Evolutionary conservation across 768 basidiomycete genomes (phyloP).

Genomic region (Boletus rubroflammeus): DNA sequence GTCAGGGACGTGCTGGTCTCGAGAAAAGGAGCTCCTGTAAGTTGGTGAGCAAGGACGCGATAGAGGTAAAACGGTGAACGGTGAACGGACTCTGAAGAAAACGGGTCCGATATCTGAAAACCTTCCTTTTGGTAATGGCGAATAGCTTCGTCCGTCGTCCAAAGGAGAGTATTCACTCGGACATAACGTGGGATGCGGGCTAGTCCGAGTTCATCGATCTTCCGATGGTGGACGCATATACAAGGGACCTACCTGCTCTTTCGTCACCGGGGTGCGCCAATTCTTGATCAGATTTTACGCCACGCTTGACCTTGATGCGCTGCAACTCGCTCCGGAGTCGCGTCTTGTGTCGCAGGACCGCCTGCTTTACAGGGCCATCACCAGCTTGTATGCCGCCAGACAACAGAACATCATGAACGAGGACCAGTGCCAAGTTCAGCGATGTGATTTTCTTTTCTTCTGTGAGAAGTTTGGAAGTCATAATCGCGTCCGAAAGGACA

Average conservation of each 20-base stretch:
- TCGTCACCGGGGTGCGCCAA: constrained; percentile 59
- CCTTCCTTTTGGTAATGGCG: constrained; percentile 53
- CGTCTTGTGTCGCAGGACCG: constrained; percentile 84
- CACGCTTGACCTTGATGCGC: constrained; percentile 74
- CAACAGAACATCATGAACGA: constrained; percentile 88
- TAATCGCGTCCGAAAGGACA: constrained; percentile 67
- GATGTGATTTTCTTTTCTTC: constrained; percentile 78
- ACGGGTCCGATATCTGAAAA: constrained; percentile 49
- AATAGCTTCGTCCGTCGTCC: constrained; percentile 65
- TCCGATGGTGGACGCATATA: background rate
- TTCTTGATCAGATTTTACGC: constrained; percentile 60
- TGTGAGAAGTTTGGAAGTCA: constrained; percentile 60
- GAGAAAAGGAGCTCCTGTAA: constrained; percentile 57
- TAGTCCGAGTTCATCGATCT: constrained; percentile 25
- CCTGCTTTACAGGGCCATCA: constrained; percentile 87
- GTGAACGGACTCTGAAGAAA: constrained; percentile 45
- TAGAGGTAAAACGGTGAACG: background rate
- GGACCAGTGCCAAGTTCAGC: constrained; percentile 71
- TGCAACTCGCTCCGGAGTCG: constrained; percentile 84
- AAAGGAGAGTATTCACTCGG: constrained; percentile 72
- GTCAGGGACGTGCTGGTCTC: constrained; percentile 79
- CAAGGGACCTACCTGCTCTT: constrained; percentile 51
- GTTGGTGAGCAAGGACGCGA: constrained; percentile 1
- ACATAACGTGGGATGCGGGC: constrained; percentile 80
- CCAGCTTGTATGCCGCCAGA: constrained; percentile 84